Conservation (phyloP, 208 protist genomes). For the Trypanosoma avium region DNA sequence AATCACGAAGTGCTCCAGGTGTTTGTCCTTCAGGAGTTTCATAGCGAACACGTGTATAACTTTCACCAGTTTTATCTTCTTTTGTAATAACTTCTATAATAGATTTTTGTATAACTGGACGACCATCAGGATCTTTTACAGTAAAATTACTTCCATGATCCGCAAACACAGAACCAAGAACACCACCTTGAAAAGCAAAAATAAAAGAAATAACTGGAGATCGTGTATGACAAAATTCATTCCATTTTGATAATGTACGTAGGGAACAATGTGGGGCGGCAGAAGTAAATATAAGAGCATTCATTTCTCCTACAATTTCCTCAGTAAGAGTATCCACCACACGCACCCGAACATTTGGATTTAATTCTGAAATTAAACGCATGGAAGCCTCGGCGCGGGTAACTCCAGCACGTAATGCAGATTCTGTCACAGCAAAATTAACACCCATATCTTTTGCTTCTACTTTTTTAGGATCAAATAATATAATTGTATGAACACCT, state of each 20-base stretch:
- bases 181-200: slow-evolving; percentile 66
- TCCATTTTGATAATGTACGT: slow-evolving; percentile 67
- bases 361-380: slow-evolving; percentile 81
- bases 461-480: slow-evolving; percentile 69
- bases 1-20: slow-evolving; percentile 77
- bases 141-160: slow-evolving; percentile 75
- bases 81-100: slow-evolving; percentile 60
- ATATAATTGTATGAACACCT: slow-evolving; percentile 79
- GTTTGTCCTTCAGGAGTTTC: slow-evolving; percentile 86
- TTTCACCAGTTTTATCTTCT: slow-evolving; percentile 54
- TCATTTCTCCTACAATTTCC: slow-evolving; percentile 43
- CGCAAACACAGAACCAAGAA: slow-evolving; percentile 76
- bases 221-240: slow-evolving; percentile 69
- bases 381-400: slow-evolving; percentile 64
- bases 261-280: slow-evolving; percentile 68
- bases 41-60: slow-evolving; percentile 76
- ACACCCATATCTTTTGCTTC: slow-evolving; percentile 77
- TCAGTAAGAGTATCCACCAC: slow-evolving; percentile 58
- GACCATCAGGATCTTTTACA: slow-evolving; percentile 84
- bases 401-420: slow-evolving; percentile 42
- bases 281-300: slow-evolving; percentile 74
- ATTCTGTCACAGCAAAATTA: slow-evolving; percentile 87
- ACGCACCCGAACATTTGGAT: slow-evolving; percentile 82
- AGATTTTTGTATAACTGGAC: slow-evolving; percentile 77
- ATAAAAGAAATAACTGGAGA: slow-evolving; percentile 74